phyloP scores from a whole-genome alignment of 2,329 filamentous ascomycete species.

The Drechslerella coelobrocha region DNA sequence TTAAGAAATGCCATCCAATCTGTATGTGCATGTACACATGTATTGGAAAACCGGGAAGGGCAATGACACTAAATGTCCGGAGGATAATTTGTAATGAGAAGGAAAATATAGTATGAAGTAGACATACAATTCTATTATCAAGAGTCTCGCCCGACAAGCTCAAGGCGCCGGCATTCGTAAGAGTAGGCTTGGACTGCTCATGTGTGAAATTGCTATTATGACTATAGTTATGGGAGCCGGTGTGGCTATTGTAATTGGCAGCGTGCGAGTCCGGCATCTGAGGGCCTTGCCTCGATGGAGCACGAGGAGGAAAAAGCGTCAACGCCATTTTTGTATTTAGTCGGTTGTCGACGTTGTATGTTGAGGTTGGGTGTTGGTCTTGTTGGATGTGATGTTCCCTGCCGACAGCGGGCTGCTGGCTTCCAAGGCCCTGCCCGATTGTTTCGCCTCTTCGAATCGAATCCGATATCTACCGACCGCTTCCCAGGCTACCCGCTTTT shows the following conservation, averaged over 20 bases:
- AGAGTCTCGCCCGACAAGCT: conserved; percentile 6
- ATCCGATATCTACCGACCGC: conserved; percentile 15
- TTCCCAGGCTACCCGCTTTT: conserved; percentile 18
- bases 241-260: conserved; percentile 20
- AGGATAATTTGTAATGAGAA: too few relatives aligned
- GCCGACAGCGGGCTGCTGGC: not conserved
- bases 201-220: not conserved
- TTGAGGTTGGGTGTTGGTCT: conserved; percentile 16
- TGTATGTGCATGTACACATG: not conserved
- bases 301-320: conserved; percentile 47
- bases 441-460: conserved; percentile 29
- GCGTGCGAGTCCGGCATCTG: conserved; percentile 33
- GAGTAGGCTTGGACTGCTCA: conserved; percentile 14
- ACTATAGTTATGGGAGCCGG: not conserved
- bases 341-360: conserved; percentile 14
- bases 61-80: too few relatives aligned
- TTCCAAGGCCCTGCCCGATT: conserved; percentile 29
- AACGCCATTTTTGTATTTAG: conserved; percentile 34
- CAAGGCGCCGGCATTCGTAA: conserved; percentile 19
- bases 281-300: conserved; percentile 46
- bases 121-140: conserved; percentile 46
- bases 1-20: not conserved
- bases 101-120: not conserved
- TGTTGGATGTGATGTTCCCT: conserved; percentile 30
- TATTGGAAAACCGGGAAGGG: not conserved